Conservation (phyloP, 169 alveolate species). For the Plasmodium fragile region DNA sequence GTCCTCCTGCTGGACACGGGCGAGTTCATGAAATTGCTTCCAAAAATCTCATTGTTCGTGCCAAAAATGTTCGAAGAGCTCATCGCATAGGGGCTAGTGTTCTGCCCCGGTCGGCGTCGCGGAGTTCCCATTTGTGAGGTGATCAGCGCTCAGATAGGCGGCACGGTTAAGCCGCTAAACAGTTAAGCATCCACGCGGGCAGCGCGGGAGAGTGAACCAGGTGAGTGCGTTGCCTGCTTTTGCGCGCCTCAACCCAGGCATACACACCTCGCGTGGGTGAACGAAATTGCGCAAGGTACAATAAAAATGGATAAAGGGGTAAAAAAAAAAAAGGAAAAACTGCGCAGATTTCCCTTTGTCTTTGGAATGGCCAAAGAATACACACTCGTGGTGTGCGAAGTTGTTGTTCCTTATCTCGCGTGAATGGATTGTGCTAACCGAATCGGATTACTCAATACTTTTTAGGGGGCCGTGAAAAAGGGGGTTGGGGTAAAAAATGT, state of each 20-base stretch:
- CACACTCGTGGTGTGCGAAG: background rate
- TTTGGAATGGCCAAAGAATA: background rate
- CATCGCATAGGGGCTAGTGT: conserved; percentile 36
- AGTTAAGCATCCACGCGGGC: background rate
- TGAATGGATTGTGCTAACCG: background rate
- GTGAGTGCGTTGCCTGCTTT: background rate
- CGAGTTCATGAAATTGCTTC: conserved; percentile 60
- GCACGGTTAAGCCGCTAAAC: background rate
- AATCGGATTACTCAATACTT: background rate
- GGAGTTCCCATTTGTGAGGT: conserved; percentile 53
- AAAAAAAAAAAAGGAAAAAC: background rate
- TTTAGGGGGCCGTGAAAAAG: background rate
- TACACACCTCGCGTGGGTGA: background rate
- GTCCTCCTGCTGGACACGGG: conserved; percentile 75
- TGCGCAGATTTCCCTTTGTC: background rate
- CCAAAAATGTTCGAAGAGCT: conserved; percentile 70
- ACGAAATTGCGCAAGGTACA: conserved; percentile 3
- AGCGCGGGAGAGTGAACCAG: background rate
- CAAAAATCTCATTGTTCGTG: conserved; percentile 45
- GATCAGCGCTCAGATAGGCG: background rate
- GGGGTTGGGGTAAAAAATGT: background rate
- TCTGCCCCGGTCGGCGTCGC: conserved; percentile 55
- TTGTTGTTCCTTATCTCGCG: background rate
- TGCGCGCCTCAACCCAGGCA: background rate
- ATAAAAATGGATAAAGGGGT: background rate